Conservation (phyloP, 139 green algal species). For the Limnomonas spitsbergensis region DNA sequence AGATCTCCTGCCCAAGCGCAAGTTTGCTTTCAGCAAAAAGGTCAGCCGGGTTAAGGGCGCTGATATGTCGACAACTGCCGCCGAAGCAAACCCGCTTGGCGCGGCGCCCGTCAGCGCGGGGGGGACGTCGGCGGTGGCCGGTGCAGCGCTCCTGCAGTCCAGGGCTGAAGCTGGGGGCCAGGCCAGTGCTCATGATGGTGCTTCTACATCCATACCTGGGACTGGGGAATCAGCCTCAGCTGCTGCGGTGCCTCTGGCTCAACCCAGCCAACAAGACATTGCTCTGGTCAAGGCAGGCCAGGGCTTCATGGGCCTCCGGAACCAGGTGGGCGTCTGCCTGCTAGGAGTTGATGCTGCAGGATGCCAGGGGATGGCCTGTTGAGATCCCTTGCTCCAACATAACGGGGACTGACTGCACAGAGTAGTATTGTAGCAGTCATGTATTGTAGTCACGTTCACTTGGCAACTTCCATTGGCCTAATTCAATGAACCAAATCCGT, state of each 20-base stretch:
- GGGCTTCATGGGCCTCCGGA: conserved; percentile 2
- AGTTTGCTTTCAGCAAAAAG: conserved; percentile 66
- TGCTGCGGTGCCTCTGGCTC: neutral
- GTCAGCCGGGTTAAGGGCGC: conserved; percentile 16
- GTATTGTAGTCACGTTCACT: neutral
- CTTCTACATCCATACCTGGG: neutral
- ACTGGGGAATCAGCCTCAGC: neutral
- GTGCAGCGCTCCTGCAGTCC: neutral
- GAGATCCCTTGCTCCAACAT: too few species aligned
- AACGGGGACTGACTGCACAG: too few species aligned
- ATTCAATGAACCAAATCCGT: too few species aligned
- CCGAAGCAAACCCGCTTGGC: neutral
- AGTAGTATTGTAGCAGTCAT: neutral
- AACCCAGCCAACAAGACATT: conserved; percentile 1
- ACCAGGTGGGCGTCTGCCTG: conserved; percentile 7
- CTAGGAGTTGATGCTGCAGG: too few species aligned
- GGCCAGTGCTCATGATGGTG: neutral
- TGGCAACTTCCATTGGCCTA: too few species aligned
- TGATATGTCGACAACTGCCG: conserved; percentile 3
- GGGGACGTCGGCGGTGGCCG: neutral
- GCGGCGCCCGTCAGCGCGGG: neutral
- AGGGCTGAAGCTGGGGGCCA: neutral
- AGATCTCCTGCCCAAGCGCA: conserved; percentile 51
- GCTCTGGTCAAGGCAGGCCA: neutral
- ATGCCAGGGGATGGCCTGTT: too few species aligned